Evolutionary conservation across 805 yeast genomes (phyloP).

Genomic region (Metschnikowia matae): DNA sequence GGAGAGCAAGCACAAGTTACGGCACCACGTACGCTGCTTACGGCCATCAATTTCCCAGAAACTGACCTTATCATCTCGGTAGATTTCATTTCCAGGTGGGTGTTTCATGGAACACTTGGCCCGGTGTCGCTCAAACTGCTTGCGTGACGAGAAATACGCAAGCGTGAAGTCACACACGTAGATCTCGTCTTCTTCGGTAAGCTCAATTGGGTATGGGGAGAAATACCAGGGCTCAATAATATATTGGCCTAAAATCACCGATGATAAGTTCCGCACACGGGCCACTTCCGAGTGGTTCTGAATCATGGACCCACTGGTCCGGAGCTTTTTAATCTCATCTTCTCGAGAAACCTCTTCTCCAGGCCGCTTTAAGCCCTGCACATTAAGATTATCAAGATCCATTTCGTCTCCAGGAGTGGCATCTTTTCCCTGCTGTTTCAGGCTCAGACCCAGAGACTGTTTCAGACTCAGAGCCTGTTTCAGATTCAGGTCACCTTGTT

Average conservation of each 20-base stretch:
- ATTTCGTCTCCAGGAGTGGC: constrained; percentile 51
- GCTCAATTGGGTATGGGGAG: constrained; percentile 92
- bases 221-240: constrained; percentile 99
- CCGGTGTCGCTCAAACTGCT: constrained; percentile 91
- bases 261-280: constrained; percentile 76
- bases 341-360: constrained; percentile 78
- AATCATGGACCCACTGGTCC: constrained; percentile 97
- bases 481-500: constrained; percentile 2
- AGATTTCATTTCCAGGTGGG: constrained; percentile 98
- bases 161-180: constrained; percentile 90
- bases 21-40: constrained; percentile 94
- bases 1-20: constrained; percentile 86
- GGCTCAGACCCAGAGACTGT: not conserved
- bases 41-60: constrained; percentile 98
- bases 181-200: constrained; percentile 86
- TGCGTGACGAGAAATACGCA: constrained; percentile 80
- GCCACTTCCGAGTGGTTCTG: constrained; percentile 85
- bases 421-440: constrained; percentile 9
- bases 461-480: constrained; percentile 7
- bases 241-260: constrained; percentile 80
- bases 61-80: constrained; percentile 86
- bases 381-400: constrained; percentile 81
- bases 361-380: constrained; percentile 68
- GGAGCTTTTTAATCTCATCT: constrained; percentile 84
- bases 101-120: constrained; percentile 83